Evolutionary conservation across 768 basidiomycete species (phyloP).

Genomic region (Phaeolepiota aurea): DNA sequence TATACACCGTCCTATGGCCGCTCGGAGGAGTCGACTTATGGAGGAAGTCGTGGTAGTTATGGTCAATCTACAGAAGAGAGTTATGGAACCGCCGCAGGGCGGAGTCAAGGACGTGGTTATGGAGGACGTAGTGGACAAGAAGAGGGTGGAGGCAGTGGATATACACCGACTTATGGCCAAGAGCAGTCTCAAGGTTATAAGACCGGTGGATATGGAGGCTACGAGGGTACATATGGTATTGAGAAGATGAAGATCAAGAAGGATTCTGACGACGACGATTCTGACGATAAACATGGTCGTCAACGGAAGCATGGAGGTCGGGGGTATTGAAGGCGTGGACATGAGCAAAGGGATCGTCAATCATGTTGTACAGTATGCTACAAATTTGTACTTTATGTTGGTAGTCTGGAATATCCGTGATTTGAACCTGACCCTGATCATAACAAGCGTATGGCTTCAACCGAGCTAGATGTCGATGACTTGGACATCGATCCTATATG

Average conservation of each 20-base stretch:
- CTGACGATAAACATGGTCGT: slow-evolving; percentile 7
- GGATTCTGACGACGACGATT: slow-evolving; percentile 22
- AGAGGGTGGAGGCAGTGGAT: slow-evolving; percentile 8
- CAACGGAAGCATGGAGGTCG: slow-evolving; percentile 12
- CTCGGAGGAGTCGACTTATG: slow-evolving; percentile 3
- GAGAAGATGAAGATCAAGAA: slow-evolving; percentile 37
- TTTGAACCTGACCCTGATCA: too few relatives aligned
- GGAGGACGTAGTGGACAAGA: slow-evolving; percentile 2
- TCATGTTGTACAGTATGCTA: too few relatives aligned
- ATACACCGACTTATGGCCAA: slow-evolving; percentile 16
- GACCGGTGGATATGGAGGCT: slow-evolving; percentile 9
- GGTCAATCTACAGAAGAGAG: background rate
- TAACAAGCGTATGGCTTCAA: slow-evolving; percentile 2
- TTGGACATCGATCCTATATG: slow-evolving; percentile 71
- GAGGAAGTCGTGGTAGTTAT: slow-evolving; percentile 2
- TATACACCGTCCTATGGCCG: background rate
- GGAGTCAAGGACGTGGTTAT: background rate
- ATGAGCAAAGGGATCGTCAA: background rate
- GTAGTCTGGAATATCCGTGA: too few relatives aligned
- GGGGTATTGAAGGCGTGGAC: slow-evolving; percentile 1
- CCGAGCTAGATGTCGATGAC: slow-evolving; percentile 23
- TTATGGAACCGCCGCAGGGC: background rate
- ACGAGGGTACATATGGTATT: slow-evolving; percentile 42
- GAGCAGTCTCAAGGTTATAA: background rate
- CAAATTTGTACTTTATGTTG: too few relatives aligned